Base-by-base conservation (phyloP, 1,284 basidiomycete genomes). In the Ceratorhiza oryzae-sativae region DNA sequence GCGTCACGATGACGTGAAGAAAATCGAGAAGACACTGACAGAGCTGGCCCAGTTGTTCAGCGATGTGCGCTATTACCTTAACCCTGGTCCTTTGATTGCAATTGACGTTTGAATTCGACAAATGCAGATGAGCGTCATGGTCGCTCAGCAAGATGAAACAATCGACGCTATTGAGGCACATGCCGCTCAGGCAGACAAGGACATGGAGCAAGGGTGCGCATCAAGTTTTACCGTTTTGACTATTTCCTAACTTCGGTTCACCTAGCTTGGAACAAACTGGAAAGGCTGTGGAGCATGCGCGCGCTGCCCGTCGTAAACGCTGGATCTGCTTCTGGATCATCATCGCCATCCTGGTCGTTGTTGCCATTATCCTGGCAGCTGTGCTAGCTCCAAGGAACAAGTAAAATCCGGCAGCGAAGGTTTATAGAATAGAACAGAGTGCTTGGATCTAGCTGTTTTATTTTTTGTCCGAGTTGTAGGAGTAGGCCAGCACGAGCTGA, bases 11-110 rank as follows among this genome's bases (percentile, higher is more conserved):
- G 95, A 98, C 75, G 88, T 98, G 76, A 86, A 87, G 76, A 88
- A 88, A 77, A 95, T 98, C 79, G 95, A 97, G 80, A 84, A 86
- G 76, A 97, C 95, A 1, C 82, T 98, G 62, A 89, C 88, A 27
- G 95, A 98, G 80, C 86, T 98, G 67, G 92, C 91, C 0, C 92
- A 94, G 79, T 83, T 98, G 75, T 95, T 97, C 81, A 88, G 87
- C 75, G 96, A 98, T 77, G 88, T 86, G 89, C 58, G 79, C 76
- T 18, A 61, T 32, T 27, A 41, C 46, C 27, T 39, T 20, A 12
- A 32, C n/a, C 48, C 27, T 34, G 72, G 71, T 12, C 12, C 68
- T 32, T 72, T n/a, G 27, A 63, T 68, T 9, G 70, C 34, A 30
- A 27, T 71, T 32, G 25, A 36, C 12, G 30, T 48, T 32, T 15